Conservation (phyloP, 225 moss, liverwort and hornwort genomes). For the Lunularia cruciata region DNA sequence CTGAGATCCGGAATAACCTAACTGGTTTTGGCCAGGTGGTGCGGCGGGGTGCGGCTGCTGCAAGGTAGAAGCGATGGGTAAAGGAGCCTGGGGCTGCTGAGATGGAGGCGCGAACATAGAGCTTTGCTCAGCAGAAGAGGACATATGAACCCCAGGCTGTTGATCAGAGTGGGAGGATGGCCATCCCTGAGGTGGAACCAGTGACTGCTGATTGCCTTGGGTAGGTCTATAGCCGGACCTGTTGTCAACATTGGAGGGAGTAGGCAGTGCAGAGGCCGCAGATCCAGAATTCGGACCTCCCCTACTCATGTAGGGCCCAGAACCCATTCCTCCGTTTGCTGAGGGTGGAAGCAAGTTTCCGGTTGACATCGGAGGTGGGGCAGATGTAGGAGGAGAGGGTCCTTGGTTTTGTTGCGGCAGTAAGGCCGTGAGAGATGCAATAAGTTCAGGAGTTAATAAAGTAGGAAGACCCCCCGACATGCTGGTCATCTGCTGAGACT, state of each 20-base stretch:
- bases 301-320: constrained; percentile 42
- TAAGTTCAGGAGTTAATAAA: constrained; percentile 83
- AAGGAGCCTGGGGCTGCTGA: constrained; percentile 44
- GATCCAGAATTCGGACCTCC: constrained; percentile 34
- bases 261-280: constrained; percentile 30
- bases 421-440: constrained; percentile 87
- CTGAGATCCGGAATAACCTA: constrained; percentile 30
- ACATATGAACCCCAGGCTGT: constrained; percentile 32
- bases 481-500: constrained; percentile 68
- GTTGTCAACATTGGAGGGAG: constrained; percentile 34
- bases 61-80: constrained; percentile 29
- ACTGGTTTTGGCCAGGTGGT: constrained; percentile 49
- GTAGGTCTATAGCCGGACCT: constrained; percentile 56
- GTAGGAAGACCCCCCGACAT: constrained; percentile 69
- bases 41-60: constrained; percentile 32
- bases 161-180: constrained; percentile 49
- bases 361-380: constrained; percentile 42
- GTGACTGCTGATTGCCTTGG: constrained; percentile 52
- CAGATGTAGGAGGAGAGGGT: constrained; percentile 42
- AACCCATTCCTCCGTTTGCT: constrained; percentile 40
- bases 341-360: constrained; percentile 41
- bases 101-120: constrained; percentile 47
- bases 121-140: constrained; percentile 56
- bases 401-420: constrained; percentile 68
- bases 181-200: constrained; percentile 57